These are phyloP conservation scores for Erucastrum elatum DNA, from an alignment of 345 rosid genomes.

Conservation along the genomic window DNA sequence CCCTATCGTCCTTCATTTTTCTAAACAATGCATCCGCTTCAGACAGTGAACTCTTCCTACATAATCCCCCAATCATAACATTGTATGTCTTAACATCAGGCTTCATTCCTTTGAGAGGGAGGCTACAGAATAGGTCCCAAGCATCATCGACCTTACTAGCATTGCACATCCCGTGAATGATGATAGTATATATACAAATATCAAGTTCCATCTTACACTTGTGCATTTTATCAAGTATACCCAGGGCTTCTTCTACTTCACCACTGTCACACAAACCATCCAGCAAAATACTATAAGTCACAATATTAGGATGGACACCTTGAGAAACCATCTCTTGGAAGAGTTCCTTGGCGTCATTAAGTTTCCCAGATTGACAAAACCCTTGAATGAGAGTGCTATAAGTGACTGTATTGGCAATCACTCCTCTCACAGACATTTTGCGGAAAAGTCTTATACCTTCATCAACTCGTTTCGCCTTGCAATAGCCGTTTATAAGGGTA, in stretches of 20 bases:
- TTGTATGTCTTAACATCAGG: constrained; percentile 20
- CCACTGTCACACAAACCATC: constrained; percentile 23
- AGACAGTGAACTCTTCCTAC: not conserved
- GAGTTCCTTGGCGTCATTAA: not conserved
- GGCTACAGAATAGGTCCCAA: constrained; percentile 17
- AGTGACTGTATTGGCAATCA: not conserved
- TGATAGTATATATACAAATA: not conserved
- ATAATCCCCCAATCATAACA: constrained; percentile 26
- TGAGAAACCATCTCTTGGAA: not conserved
- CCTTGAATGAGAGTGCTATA: constrained; percentile 16
- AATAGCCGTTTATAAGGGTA: not conserved
- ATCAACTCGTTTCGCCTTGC: not conserved
- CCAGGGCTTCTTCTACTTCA: not conserved
- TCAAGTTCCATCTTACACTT: not conserved
- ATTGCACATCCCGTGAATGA: constrained; percentile 35
- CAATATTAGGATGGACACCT: not conserved
- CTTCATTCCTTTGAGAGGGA: constrained; percentile 25
- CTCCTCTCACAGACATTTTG: not conserved
- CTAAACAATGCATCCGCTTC: not conserved
- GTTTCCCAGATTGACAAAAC: not conserved
- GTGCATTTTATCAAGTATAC: not conserved
- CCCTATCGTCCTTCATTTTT: constrained; percentile 18
- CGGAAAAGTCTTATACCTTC: constrained; percentile 1
- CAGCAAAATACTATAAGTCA: not conserved
- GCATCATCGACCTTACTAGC: constrained; percentile 22